Evolutionary conservation across 139 green algal genomes (phyloP), one percentile per base, ranked within the genome.

Genomic region (Chara braunii): DNA sequence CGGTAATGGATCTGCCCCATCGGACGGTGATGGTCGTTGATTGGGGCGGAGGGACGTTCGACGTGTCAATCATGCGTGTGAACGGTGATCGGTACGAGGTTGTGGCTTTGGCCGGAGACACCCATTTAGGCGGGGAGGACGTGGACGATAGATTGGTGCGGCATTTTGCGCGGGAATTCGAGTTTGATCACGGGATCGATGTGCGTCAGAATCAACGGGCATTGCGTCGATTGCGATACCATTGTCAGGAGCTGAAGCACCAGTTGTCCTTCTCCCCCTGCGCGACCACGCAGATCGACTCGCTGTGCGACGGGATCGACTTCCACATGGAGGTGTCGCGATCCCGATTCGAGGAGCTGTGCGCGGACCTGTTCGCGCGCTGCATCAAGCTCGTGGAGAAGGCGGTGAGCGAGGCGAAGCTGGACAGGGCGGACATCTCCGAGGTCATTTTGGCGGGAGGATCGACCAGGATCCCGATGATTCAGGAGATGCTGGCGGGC

Each of bases 331-430:
- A 81, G 72, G 95, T 99, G 81, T 96, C 94, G 7, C 84, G 92
- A 30, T 90, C 90, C 1, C 86, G 90, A 43, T 98, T 98, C 54
- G 92, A 97, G 87, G 93, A 99, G 87, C 81, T 98, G 32, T 88
- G 85, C 87, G 96, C 97, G 90, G 92, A 98, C 84, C 72, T 98
- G 58, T 98, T 97, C 86, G n/a, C n/a, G 18, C 73, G 86, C n/a
- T 58, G 50, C 50, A 58, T 58, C 28, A 30, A 58, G 11, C 50
- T 26, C 11, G 50, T 58, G 11, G 50, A 58, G 50, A 58, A 58
- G 50, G 50, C 37, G 18, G 57, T 94, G 48, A 77, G 78, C 44
- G 91, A 96, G 57, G 75, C 86, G 72, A 95, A 95, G 85, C 78
- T 92, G 35, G 86, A 90, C 84, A 94, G 91, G 83, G 60, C 33